These are phyloP conservation scores for Candida orba DNA, from an alignment of 805 yeast species.

Conservation along the genomic window DNA sequence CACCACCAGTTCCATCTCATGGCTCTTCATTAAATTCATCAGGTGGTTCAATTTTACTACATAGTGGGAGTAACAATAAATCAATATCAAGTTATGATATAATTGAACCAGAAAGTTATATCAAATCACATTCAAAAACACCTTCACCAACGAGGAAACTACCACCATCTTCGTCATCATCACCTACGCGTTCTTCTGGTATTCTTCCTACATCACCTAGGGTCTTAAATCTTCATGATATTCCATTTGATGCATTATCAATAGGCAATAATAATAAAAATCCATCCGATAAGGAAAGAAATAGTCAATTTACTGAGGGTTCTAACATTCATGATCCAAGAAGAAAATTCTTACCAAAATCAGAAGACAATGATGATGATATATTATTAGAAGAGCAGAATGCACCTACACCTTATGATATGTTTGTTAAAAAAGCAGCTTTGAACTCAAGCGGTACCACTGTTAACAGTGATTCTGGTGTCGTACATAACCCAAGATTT, in stretches of 20 bases:
- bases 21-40: conserved; percentile 8
- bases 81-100: conserved; percentile 11
- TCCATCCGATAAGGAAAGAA: neutral
- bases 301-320: neutral
- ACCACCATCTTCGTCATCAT: conserved; percentile 4
- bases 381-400: conserved; percentile 29
- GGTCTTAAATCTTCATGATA: conserved; percentile 3
- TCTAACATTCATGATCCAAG: conserved; percentile 8
- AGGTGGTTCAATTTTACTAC: conserved; percentile 8
- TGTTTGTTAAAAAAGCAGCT: conserved; percentile 9
- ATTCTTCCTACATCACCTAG: conserved; percentile 11
- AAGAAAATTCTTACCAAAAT: neutral
- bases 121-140: neutral
- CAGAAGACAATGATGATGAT: conserved; percentile 23
- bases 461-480: neutral
- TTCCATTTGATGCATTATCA: conserved; percentile 20
- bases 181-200: neutral
- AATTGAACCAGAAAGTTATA: conserved; percentile 13
- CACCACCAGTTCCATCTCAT: conserved; percentile 25
- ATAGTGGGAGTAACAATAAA: conserved; percentile 1
- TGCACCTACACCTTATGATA: conserved; percentile 43
- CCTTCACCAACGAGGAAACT: conserved; percentile 19
- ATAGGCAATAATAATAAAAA: conserved; percentile 3
- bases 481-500: conserved; percentile 7
- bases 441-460: neutral